Base-by-base conservation (phyloP, 179 eudicot species). In the Silene coronaria region DNA sequence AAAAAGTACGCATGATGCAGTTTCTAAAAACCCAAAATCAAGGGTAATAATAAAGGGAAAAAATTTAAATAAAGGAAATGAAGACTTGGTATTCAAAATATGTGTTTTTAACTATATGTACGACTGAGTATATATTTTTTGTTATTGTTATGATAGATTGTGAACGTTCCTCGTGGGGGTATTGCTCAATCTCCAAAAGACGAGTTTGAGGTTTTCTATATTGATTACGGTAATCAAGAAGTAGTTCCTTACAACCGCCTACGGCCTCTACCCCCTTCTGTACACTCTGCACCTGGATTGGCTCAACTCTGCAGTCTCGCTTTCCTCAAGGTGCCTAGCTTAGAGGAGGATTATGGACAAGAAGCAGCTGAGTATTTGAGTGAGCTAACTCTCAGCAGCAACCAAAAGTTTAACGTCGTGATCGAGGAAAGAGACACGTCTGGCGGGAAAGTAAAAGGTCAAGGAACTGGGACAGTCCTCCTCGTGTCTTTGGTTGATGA, bases 191-290 rank as follows among this genome's bases (percentile, higher is more conserved):
- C 95, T 0, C 77, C 87, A 19, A 86, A 81, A 4, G 98, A 92
- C 51, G 81, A 84, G 77, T 92, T 86, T 80, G 97, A 95, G 82
- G 99, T 95, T 68, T 95, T 95, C 80, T 95, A 95, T 75, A 87
- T 95, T 3, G 99, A 95, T 79, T 95, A 89, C 62, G 99, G 99
- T 32, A 95, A 95, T 71, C 99, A 95, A 90, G 99, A 95, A 85
- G 70, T 68, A 30, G 89, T 84, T 79, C 80, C 96, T 53, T 92
- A 86, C 84, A 87, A 87, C 71, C 86, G 86, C 59, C 73, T 95
- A 63, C 87, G 97, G 36, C 91, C 95, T 34, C 58, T 92, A 72
- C 92, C 89, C 68, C 80, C 97, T 77, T 89, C 99, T 11, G 79
- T 92, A 9, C 81, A 88, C 60, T 75, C 91, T 53, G 85, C 79